Evolutionary conservation across 345 rosid species (phyloP).

Genomic region (Salix purpurea): DNA sequence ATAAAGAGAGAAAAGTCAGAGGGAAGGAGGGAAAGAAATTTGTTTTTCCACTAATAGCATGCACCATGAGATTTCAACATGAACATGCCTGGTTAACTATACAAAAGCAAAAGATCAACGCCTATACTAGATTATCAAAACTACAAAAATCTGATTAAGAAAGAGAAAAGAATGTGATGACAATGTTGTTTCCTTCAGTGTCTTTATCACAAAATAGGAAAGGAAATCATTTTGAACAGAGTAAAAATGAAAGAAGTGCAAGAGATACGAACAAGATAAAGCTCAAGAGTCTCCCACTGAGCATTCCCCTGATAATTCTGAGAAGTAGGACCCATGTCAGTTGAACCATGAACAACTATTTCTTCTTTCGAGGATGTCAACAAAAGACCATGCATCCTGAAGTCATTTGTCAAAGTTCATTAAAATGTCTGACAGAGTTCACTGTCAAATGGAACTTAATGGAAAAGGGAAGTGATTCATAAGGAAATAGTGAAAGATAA

Average conservation of each 20-base stretch:
- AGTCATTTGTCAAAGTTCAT: conserved; percentile 29
- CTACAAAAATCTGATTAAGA: background rate
- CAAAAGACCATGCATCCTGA: conserved; percentile 48
- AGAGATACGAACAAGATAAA: conserved; percentile 71
- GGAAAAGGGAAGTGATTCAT: background rate
- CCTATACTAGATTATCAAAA: background rate
- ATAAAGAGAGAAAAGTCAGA: too few relatives aligned
- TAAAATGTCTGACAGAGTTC: background rate
- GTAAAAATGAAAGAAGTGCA: conserved; percentile 14
- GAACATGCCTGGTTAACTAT: background rate
- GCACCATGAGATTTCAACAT: background rate
- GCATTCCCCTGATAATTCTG: conserved; percentile 43
- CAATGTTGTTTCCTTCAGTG: background rate
- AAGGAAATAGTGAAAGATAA: background rate
- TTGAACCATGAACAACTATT: conserved; percentile 42
- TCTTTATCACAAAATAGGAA: background rate
- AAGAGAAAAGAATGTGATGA: background rate
- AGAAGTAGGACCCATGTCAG: conserved; percentile 40
- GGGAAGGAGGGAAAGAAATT: too few relatives aligned
- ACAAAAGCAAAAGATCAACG: background rate
- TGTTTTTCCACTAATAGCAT: too few relatives aligned
- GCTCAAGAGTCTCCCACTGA: conserved; percentile 89
- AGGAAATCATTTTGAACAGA: background rate
- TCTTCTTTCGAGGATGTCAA: conserved; percentile 61
- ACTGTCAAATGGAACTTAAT: background rate